Conservation (phyloP, 768 basidiomycete species). For the Daedaleopsis sinensis region DNA sequence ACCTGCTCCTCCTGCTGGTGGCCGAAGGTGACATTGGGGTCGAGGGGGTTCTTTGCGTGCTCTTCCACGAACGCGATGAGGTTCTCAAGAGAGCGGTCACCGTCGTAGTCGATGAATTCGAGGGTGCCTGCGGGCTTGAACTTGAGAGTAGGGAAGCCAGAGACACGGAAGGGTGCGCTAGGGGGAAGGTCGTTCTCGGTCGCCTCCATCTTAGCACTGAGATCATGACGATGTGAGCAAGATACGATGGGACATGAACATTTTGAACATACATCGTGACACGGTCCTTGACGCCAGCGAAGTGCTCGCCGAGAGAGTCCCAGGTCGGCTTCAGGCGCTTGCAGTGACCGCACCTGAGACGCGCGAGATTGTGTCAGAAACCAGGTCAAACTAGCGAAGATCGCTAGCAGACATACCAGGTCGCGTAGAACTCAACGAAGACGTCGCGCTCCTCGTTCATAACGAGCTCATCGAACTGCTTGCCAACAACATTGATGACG, state of each 20-base stretch:
- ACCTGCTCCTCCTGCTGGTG: slow-evolving; percentile 25
- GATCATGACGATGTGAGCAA: slow-evolving; percentile 14
- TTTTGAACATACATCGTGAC: slow-evolving; percentile 67
- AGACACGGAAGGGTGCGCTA: slow-evolving; percentile 82
- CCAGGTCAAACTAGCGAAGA: slow-evolving; percentile 4
- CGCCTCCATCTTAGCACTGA: slow-evolving; percentile 93
- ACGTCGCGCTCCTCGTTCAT: slow-evolving; percentile 91
- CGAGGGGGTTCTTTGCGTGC: slow-evolving; percentile 75
- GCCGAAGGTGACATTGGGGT: slow-evolving; percentile 32
- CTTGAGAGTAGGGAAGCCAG: slow-evolving; percentile 94
- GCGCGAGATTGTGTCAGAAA: not conserved
- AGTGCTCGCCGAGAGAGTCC: slow-evolving; percentile 90
- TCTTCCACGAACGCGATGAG: slow-evolving; percentile 83
- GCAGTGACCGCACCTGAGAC: slow-evolving; percentile 86
- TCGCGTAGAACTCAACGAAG: slow-evolving; percentile 95
- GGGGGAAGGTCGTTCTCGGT: slow-evolving; percentile 95
- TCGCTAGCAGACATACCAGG: slow-evolving; percentile 65
- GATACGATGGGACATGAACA: slow-evolving; percentile 3
- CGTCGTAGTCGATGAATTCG: slow-evolving; percentile 92
- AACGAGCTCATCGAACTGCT: slow-evolving; percentile 86
- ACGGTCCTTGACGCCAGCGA: slow-evolving; percentile 70
- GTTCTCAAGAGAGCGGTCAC: slow-evolving; percentile 87
- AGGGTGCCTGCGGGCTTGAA: slow-evolving; percentile 89
- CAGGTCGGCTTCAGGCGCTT: slow-evolving; percentile 95
- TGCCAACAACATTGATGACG: slow-evolving; percentile 83